A percentile compares a stretch with the other conserved stretches of the same genome.
These are phyloP conservation scores for Sporothrix sp. DNA, from an alignment of 2,329 filamentous ascomycete genomes.

Conservation along the genomic window DNA sequence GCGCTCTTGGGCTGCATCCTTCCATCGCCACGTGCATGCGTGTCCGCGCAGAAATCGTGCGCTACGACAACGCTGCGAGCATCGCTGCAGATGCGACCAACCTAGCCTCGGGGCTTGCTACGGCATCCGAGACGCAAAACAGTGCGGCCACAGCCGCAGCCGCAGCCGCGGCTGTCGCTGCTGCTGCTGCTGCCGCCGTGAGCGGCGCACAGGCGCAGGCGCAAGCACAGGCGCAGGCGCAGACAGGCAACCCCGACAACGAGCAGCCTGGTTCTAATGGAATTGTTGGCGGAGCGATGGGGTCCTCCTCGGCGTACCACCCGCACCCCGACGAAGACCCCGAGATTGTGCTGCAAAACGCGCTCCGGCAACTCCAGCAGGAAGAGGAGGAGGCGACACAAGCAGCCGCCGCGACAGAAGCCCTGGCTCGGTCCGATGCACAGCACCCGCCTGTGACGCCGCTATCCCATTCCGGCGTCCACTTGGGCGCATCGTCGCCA, in stretches of 20 bases:
- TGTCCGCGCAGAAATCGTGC: conserved; percentile 48
- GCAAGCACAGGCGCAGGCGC: conserved; percentile 22
- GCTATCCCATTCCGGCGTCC: background rate
- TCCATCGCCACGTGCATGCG: conserved; percentile 44
- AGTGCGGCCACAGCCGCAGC: conserved; percentile 15
- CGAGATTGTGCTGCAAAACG: conserved; percentile 49
- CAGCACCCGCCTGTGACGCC: conserved; percentile 11
- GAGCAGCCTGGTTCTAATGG: conserved; percentile 12
- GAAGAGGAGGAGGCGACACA: conserved; percentile 49
- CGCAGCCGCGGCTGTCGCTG: conserved; percentile 17
- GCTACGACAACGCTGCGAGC: conserved; percentile 18
- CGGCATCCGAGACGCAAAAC: conserved; percentile 6
- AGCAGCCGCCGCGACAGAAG: conserved; percentile 43
- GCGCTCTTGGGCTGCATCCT: conserved; percentile 45
- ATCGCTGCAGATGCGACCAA: background rate
- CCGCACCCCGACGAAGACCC: conserved; percentile 40
- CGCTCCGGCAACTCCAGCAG: conserved; percentile 47
- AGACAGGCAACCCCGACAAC: conserved; percentile 17
- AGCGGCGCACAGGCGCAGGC: background rate
- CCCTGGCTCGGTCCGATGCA: conserved; percentile 43
- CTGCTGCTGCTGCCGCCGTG: conserved; percentile 9
- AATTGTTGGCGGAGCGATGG: conserved; percentile 12
- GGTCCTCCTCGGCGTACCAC: conserved; percentile 7
- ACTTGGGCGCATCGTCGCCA: background rate
- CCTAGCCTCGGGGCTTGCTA: background rate